Evolutionary conservation across 495 filamentous ascomycete species (phyloP).

Genomic region (Pseudoneurospora amorphoporcata): DNA sequence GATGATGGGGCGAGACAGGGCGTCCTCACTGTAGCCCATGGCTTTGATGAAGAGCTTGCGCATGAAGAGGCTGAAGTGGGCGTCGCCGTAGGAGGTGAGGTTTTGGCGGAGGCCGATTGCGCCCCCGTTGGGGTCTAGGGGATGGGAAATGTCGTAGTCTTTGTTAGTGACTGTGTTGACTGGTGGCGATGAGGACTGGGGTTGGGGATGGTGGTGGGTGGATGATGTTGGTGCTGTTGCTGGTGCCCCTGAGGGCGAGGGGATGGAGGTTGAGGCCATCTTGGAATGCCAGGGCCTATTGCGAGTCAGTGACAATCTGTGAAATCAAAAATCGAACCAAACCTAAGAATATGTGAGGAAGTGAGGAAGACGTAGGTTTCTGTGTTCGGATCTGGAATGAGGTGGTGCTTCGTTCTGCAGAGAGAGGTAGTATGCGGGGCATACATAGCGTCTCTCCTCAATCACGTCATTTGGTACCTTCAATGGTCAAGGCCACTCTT

Average conservation of each 20-base stretch:
- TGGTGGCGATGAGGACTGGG: neutral
- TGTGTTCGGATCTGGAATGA: neutral
- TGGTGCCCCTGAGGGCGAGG: neutral
- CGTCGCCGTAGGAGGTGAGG: slow-evolving; percentile 56
- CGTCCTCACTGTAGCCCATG: slow-evolving; percentile 55
- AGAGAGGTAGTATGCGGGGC: neutral
- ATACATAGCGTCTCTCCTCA: neutral
- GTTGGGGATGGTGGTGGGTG: neutral
- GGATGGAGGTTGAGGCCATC: neutral
- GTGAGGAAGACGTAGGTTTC: neutral
- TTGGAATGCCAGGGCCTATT: neutral
- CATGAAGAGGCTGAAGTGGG: slow-evolving; percentile 60
- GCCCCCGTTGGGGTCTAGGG: slow-evolving; percentile 30
- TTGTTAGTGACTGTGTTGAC: too few species aligned
- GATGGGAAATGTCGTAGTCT: slow-evolving; percentile 46
- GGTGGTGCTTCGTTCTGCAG: neutral
- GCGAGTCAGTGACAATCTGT: neutral
- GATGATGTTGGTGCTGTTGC: neutral
- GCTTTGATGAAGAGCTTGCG: slow-evolving; percentile 64
- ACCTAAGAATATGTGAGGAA: neutral
- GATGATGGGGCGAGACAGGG: slow-evolving; percentile 53
- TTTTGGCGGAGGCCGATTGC: slow-evolving; percentile 45
- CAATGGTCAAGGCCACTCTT: neutral
- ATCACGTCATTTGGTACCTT: neutral
- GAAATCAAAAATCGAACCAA: neutral